These are phyloP conservation scores for Domatiomyces catenatus DNA, from an alignment of 2,329 filamentous ascomycete genomes.

Conservation along the genomic window DNA sequence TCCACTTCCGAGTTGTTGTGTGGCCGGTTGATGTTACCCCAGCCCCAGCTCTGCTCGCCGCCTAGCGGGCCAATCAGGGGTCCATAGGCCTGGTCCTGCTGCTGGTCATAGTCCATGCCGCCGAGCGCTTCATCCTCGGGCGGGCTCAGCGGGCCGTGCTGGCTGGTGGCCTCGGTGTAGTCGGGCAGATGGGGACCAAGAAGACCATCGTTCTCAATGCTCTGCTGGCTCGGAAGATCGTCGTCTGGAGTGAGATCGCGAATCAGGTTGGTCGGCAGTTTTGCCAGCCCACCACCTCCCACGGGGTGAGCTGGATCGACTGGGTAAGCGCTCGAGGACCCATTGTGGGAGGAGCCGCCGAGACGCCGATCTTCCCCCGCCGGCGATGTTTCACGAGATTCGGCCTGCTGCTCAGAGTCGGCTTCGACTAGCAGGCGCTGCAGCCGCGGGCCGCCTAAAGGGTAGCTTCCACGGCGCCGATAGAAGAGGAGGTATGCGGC, in stretches of 20 bases:
- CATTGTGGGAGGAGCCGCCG: conserved; percentile 75
- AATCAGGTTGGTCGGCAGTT: conserved; percentile 21
- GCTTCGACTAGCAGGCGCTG: conserved; percentile 51
- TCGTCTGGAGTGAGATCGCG: conserved; percentile 17
- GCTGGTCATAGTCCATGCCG: background rate
- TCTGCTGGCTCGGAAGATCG: conserved; percentile 8
- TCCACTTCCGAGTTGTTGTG: conserved; percentile 24
- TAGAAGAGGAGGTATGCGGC: conserved; percentile 94
- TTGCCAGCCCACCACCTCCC: conserved; percentile 44
- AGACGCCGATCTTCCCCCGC: conserved; percentile 77
- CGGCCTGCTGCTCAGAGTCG: conserved; percentile 34
- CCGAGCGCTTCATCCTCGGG: background rate
- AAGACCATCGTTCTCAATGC: conserved; percentile 9
- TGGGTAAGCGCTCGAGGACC: conserved; percentile 73
- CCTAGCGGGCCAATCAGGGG: background rate
- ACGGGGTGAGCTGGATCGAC: conserved; percentile 58
- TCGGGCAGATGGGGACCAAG: background rate
- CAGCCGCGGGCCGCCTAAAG: conserved; percentile 66
- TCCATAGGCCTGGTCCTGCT: background rate
- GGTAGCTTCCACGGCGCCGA: conserved; percentile 59
- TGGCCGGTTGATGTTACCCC: conserved; percentile 26
- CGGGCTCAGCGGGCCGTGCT: background rate
- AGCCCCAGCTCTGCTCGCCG: background rate
- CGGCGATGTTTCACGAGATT: conserved; percentile 32
- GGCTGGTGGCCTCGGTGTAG: background rate